These are phyloP conservation scores for Blechomonas ayalai DNA, from an alignment of 208 protist genomes.

Conservation along the genomic window DNA sequence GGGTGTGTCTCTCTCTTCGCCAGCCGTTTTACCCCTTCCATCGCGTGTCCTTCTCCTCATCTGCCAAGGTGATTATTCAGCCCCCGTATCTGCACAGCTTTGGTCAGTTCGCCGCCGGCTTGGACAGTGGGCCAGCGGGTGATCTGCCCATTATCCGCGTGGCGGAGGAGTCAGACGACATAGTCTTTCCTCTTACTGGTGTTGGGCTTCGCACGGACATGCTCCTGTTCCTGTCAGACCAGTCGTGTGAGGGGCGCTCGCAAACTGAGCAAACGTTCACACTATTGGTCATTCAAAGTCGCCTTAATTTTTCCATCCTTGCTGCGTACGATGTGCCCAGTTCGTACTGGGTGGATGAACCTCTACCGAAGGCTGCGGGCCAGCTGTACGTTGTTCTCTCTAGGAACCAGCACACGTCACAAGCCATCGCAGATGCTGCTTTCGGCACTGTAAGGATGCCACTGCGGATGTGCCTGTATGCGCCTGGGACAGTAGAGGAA, in stretches of 20 bases:
- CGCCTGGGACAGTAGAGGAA: slow-evolving; percentile 31
- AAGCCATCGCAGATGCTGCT: slow-evolving; percentile 19
- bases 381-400: slow-evolving; percentile 33
- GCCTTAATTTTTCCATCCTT: slow-evolving; percentile 47
- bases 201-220: slow-evolving; percentile 58
- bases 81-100: slow-evolving; percentile 40
- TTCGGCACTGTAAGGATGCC: slow-evolving; percentile 22
- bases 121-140: not conserved
- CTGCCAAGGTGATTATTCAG: slow-evolving; percentile 32
- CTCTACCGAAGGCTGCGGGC: too few relatives aligned
- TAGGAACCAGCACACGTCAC: slow-evolving; percentile 16
- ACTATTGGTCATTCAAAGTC: slow-evolving; percentile 22
- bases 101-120: slow-evolving; percentile 35
- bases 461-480: slow-evolving; percentile 56
- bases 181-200: slow-evolving; percentile 51
- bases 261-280: not conserved
- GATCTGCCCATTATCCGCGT: slow-evolving; percentile 25
- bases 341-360: slow-evolving; percentile 38
- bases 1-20: slow-evolving; percentile 65
- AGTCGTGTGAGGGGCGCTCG: slow-evolving; percentile 17
- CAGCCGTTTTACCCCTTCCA: slow-evolving; percentile 31
- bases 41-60: slow-evolving; percentile 26
- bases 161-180: slow-evolving; percentile 34
- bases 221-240: slow-evolving; percentile 35
- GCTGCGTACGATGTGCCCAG: slow-evolving; percentile 54